A percentile compares a stretch with the other conserved stretches of the same genome.
Evolutionary conservation across 805 yeast species (phyloP).

Genomic region (Cyberlindnera euphorbiiphila): DNA sequence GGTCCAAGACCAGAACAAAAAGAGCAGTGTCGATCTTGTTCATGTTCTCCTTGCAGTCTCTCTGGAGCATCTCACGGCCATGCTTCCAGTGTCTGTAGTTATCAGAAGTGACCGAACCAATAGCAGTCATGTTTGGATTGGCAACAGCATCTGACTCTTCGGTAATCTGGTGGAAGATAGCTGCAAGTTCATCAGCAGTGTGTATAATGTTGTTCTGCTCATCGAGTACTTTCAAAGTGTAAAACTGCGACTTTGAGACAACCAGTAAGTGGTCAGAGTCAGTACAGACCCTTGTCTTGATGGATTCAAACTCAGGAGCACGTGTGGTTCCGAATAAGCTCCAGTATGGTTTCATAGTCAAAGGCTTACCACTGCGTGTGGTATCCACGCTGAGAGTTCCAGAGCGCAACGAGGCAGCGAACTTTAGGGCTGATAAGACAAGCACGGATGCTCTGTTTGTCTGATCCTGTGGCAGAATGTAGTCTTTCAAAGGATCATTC

Average conservation of each 20-base stretch:
- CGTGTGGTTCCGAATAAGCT: conserved; percentile 71
- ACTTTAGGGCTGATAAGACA: conserved; percentile 62
- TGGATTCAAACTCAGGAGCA: conserved; percentile 51
- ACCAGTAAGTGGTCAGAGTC: conserved; percentile 71
- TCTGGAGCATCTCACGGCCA: conserved; percentile 50
- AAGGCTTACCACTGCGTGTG: conserved; percentile 44
- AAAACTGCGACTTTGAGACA: conserved; percentile 77
- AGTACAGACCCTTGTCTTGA: conserved; percentile 65
- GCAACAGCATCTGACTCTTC: conserved; percentile 59
- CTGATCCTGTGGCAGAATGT: conserved; percentile 55
- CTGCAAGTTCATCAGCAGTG: conserved; percentile 60
- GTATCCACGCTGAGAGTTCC: conserved; percentile 57
- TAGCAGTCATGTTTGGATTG: conserved; percentile 63
- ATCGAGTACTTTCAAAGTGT: conserved; percentile 82
- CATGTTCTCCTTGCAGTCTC: conserved; percentile 35
- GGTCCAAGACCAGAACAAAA: conserved; percentile 78
- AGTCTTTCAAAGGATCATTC: conserved; percentile 64
- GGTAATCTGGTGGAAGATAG: conserved; percentile 62
- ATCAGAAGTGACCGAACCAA: conserved; percentile 87
- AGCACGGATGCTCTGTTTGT: conserved; percentile 64
- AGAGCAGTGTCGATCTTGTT: conserved; percentile 67
- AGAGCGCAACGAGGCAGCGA: conserved; percentile 53
- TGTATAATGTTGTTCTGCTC: conserved; percentile 59
- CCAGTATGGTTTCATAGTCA: conserved; percentile 65
- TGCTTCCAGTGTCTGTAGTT: conserved; percentile 80